These are phyloP conservation scores for Excoecaria cochinchinensis DNA, from an alignment of 345 rosid species.

Conservation along the genomic window DNA sequence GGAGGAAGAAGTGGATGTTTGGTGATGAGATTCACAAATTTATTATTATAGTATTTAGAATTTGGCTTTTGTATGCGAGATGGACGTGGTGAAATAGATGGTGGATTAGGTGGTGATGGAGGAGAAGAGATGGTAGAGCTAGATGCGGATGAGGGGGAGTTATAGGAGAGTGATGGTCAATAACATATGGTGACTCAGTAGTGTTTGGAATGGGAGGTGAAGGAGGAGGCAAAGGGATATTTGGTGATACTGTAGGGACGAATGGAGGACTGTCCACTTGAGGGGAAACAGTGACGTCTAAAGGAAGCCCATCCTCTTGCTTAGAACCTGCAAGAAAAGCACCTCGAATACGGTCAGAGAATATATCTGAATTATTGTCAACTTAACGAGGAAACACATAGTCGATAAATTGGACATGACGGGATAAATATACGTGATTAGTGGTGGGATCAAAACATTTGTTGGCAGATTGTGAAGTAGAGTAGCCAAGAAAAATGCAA, in stretches of 20 bases:
- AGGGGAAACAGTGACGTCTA: not conserved
- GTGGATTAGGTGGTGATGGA: not conserved
- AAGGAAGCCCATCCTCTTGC: not conserved
- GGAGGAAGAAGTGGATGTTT: not conserved
- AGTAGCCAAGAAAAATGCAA: slow-evolving; percentile 7
- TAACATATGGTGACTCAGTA: not conserved
- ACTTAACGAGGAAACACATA: not conserved
- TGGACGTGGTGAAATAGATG: not conserved
- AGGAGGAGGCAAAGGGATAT: not conserved
- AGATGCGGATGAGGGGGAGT: not conserved
- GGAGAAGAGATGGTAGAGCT: not conserved
- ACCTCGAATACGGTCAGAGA: not conserved
- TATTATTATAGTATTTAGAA: not conserved
- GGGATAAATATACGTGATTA: not conserved
- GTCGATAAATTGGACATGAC: not conserved
- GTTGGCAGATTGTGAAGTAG: not conserved
- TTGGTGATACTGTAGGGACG: not conserved
- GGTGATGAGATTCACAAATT: not conserved
- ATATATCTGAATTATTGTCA: not conserved
- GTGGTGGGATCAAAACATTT: slow-evolving; percentile 6
- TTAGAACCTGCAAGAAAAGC: not conserved
- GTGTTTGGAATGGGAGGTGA: not conserved
- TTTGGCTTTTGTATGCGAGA: not conserved
- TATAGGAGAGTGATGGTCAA: not conserved
- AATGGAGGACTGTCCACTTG: not conserved